These are phyloP conservation scores for Lobosporangium transversale DNA, from an alignment of 192 early-diverging fungal genomes.

Conservation along the genomic window DNA sequence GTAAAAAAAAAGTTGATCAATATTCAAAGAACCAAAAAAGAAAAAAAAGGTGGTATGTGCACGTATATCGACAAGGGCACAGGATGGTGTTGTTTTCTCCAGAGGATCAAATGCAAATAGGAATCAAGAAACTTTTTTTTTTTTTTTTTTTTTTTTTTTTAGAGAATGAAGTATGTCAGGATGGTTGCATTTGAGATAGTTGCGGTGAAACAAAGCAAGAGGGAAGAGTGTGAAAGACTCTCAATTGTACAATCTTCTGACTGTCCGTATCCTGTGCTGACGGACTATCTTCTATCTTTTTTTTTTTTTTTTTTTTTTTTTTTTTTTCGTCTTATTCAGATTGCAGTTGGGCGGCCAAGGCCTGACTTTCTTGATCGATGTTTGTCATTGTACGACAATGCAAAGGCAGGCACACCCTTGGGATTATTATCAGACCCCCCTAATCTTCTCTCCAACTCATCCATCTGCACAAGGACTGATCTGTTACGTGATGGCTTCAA, in stretches of 20 bases:
- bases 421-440: conserved; percentile 41
- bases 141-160: no score
- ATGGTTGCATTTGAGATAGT: no score
- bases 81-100: no score
- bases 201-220: not conserved
- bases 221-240: not conserved
- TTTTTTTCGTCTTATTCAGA: no score
- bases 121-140: no score
- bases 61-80: not conserved
- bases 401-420: conserved; percentile 29
- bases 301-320: no score
- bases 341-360: conserved; percentile 59
- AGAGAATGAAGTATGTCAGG: no score
- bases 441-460: conserved; percentile 65
- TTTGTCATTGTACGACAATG: conserved; percentile 49
- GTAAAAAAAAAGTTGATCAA: no score
- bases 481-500: conserved; percentile 81
- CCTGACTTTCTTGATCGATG: conserved; percentile 64
- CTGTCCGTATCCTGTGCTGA: no score
- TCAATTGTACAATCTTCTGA: no score
- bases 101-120: no score
- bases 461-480: conserved; percentile 63
- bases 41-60: not conserved
- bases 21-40: not conserved
- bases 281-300: no score